A percentile compares a stretch with the other conserved stretches of the same genome.
phyloP scores from a whole-genome alignment of 176 grass and related monocot species.

The Chrysopogon serrulatus region DNA sequence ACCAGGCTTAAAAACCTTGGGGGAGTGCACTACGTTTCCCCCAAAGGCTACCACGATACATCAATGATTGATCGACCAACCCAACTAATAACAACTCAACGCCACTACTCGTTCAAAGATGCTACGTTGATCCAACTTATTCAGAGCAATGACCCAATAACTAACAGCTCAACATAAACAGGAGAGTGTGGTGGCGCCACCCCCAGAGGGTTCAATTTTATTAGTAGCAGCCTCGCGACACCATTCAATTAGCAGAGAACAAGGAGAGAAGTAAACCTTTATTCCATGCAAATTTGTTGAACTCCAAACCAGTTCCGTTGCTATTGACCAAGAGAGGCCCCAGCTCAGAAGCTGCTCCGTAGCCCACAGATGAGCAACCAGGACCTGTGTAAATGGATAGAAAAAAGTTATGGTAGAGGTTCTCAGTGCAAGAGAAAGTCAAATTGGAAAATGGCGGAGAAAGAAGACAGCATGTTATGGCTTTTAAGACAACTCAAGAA shows the following conservation, averaged over 20 bases:
- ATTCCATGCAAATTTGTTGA: constrained; percentile 87
- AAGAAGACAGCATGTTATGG: not conserved
- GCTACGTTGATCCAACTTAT: not conserved
- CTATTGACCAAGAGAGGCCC: constrained; percentile 67
- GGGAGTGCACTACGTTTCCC: not conserved
- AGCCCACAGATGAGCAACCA: constrained; percentile 93
- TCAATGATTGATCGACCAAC: no score
- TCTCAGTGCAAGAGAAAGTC: not conserved
- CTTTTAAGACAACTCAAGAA: not conserved
- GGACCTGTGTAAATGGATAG: constrained; percentile 45
- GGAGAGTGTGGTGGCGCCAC: not conserved
- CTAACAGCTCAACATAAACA: not conserved
- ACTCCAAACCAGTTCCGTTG: constrained; percentile 66
- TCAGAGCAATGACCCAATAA: no score
- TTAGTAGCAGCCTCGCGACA: not conserved
- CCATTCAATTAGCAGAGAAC: not conserved
- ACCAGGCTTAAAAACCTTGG: no score
- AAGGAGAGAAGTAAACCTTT: constrained; percentile 32
- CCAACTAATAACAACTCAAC: not conserved
- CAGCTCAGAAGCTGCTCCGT: constrained; percentile 77
- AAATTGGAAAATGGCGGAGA: not conserved
- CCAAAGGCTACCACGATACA: not conserved
- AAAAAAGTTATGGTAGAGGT: not conserved
- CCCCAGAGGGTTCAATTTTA: not conserved
- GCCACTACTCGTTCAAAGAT: not conserved